A percentile compares a stretch with the other conserved stretches of the same genome.
phyloP scores from a whole-genome alignment of 805 yeast species.

The Grigorovia transvaalensis region DNA sequence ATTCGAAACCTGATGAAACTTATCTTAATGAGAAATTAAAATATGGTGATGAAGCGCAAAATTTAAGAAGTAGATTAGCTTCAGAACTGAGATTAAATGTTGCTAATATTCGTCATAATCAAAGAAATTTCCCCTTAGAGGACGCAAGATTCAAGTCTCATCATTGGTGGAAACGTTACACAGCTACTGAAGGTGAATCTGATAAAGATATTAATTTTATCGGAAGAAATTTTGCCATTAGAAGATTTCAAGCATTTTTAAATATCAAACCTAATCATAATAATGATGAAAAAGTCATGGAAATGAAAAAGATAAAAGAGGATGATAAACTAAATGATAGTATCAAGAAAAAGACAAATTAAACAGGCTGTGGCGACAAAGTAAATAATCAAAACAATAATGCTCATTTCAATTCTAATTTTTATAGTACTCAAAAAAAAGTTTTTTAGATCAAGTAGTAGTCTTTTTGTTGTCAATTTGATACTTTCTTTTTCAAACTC shows the following conservation, averaged over 20 bases:
- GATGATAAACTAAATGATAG: neutral
- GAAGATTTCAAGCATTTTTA: slow-evolving; percentile 46
- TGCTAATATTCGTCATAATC: slow-evolving; percentile 33
- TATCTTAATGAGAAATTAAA: slow-evolving; percentile 56
- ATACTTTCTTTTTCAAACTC: too few relatives aligned
- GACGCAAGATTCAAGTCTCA: slow-evolving; percentile 61
- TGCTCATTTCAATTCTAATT: too few relatives aligned
- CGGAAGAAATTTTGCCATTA: slow-evolving; percentile 78
- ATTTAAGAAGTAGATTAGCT: slow-evolving; percentile 63
- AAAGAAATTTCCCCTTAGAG: slow-evolving; percentile 42
- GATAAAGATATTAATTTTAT: slow-evolving; percentile 62
- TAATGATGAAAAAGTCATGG: neutral
- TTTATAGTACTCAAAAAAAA: too few relatives aligned
- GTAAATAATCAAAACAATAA: too few relatives aligned
- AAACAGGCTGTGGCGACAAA: neutral
- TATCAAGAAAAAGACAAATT: neutral
- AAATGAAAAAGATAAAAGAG: slow-evolving; percentile 1
- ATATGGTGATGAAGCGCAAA: slow-evolving; percentile 52
- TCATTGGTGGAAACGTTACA: slow-evolving; percentile 64
- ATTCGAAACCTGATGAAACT: slow-evolving; percentile 36
- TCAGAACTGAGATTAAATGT: slow-evolving; percentile 56
- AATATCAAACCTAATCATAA: slow-evolving; percentile 15
- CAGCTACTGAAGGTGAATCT: slow-evolving; percentile 51
- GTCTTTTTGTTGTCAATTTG: too few relatives aligned
- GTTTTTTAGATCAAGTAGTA: too few relatives aligned